Conservation (phyloP, 345 rosid species). For the Syzygium grande region DNA sequence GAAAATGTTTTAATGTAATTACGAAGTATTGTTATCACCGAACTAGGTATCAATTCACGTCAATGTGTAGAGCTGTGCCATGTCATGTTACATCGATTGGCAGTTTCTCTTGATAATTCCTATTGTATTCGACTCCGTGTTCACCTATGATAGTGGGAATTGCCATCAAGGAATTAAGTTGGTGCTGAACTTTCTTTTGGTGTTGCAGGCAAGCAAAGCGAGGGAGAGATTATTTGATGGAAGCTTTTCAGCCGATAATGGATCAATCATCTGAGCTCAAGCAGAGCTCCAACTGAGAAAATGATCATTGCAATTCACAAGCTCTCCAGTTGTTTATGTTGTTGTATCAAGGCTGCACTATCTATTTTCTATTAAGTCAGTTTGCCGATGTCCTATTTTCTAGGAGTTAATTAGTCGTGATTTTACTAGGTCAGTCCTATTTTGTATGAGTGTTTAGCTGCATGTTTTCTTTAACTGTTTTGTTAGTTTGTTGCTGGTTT, state of each 20-base stretch:
- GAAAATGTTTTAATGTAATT: not conserved
- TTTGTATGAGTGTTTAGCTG: too few species aligned
- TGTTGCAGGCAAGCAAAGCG: conserved; percentile 36
- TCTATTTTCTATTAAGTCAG: too few species aligned
- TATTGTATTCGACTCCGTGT: rapidly evolving
- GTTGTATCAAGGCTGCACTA: too few species aligned
- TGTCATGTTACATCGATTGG: not conserved
- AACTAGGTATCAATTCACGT: not conserved
- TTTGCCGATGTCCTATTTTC: too few species aligned
- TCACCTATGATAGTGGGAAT: not conserved
- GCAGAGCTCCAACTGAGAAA: too few species aligned
- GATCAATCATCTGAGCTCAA: too few species aligned
- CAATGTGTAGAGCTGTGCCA: not conserved
- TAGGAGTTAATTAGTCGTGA: too few species aligned
- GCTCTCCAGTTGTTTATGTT: too few species aligned
- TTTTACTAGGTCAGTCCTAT: too few species aligned
- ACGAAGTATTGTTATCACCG: not conserved
- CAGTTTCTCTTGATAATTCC: not conserved
- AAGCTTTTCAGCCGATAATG: not conserved
- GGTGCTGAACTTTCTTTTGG: not conserved
- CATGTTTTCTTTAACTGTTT: too few species aligned
- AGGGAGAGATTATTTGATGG: conserved; percentile 26
- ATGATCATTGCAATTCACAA: too few species aligned
- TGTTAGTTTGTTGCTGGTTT: too few species aligned
- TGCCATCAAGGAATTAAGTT: not conserved